A percentile compares a stretch with the other conserved stretches of the same genome.
phyloP scores from a whole-genome alignment of 2,329 filamentous ascomycete genomes.

The Fusarium secorum region DNA sequence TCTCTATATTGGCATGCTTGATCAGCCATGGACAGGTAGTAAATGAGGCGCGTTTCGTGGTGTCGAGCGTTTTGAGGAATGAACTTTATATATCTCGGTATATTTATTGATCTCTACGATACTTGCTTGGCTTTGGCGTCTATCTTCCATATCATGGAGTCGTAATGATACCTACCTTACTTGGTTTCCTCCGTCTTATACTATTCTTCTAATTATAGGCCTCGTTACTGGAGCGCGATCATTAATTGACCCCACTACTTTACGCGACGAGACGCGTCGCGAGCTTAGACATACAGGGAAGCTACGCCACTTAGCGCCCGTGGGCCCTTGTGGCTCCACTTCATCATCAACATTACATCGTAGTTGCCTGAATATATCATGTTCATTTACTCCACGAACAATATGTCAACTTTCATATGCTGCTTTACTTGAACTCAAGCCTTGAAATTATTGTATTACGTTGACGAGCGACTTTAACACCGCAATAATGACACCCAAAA shows the following conservation, averaged over 20 bases:
- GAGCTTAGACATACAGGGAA: not conserved
- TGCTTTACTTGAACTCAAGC: not conserved
- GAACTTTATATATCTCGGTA: constrained; percentile 21
- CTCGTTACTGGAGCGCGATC: not conserved
- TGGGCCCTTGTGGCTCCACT: constrained; percentile 24
- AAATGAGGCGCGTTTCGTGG: constrained; percentile 25
- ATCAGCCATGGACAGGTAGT: constrained; percentile 1
- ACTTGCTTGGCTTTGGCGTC: not conserved
- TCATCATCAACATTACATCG: constrained; percentile 15
- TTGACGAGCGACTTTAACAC: not conserved
- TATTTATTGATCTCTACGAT: constrained; percentile 1
- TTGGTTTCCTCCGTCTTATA: not conserved
- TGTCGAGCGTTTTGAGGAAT: constrained; percentile 9
- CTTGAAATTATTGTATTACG: not conserved
- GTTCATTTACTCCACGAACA: not conserved
- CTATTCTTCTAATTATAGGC: constrained; percentile 8
- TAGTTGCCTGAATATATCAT: constrained; percentile 9
- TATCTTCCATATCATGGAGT: not conserved
- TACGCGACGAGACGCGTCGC: constrained; percentile 40
- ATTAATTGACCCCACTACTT: constrained; percentile 11
- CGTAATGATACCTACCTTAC: not conserved
- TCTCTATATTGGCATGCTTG: constrained; percentile 21
- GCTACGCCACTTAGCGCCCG: constrained; percentile 34
- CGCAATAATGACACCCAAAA: constrained; percentile 47
- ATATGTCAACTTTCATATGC: constrained; percentile 9